Evolutionary conservation across 768 basidiomycete genomes (phyloP).

Genomic region (Clitopilus hobsonii): DNA sequence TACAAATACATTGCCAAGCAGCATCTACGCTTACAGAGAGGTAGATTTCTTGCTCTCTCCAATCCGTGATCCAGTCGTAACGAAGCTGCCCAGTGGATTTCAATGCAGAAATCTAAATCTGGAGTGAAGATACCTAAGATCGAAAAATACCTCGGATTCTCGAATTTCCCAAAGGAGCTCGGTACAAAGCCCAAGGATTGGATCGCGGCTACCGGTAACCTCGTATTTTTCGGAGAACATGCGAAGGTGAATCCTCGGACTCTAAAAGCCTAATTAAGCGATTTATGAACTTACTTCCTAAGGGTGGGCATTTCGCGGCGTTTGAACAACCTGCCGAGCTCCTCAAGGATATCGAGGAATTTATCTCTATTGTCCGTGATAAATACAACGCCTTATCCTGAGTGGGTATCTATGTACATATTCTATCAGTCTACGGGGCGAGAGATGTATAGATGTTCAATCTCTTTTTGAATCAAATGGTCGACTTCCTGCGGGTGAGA

Average conservation of each 20-base stretch:
- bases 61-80: too few species aligned
- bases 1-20: background rate
- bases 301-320: background rate
- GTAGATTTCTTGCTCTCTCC: background rate
- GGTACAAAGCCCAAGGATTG: background rate
- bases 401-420: background rate
- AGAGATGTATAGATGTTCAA: background rate
- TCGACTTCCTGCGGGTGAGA: slow-evolving; percentile 7
- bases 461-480: background rate
- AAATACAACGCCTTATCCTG: background rate
- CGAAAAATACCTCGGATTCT: background rate
- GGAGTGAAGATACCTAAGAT: background rate
- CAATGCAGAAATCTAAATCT: background rate
- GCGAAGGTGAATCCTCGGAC: background rate
- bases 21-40: background rate
- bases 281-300: too few species aligned
- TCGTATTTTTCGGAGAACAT: background rate
- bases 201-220: background rate
- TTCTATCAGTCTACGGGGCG: background rate
- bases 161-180: background rate
- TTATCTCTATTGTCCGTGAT: background rate
- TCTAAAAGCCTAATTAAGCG: background rate
- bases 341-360: background rate
- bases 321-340: background rate
- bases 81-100: background rate